Base-by-base conservation (phyloP, 345 rosid species). In the Eucalyptus curtisii region DNA sequence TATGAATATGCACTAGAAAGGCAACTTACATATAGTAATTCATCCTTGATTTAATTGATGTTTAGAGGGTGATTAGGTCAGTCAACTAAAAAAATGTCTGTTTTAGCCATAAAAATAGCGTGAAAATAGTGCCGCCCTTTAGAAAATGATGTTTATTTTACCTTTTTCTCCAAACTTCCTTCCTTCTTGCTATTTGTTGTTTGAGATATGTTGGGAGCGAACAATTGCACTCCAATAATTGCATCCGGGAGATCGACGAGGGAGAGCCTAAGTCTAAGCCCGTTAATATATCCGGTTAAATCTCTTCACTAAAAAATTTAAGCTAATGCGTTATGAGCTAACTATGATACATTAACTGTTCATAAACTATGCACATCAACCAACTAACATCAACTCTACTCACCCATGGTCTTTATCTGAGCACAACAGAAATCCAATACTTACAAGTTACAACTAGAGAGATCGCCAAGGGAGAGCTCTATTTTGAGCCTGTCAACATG, bases 211-310 rank as follows among this genome's bases (percentile, higher is more conserved):
- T 66, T 31, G 40, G 33, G 79, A 7, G 61, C 5, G 1, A 55
- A 55, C 61, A 55, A 55, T 14, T 22, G 30, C 13, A 24, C 0
- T 55, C 13, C 13, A 0, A 55, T 55, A 24, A 55, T 25, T 24
- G 24, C 30, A 55, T 0, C 0, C 0, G 0, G 30, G 61, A 55
- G 61, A 55, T 55, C 0, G 3, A 9, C 2, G 1, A 4, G 12
- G 27, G 61, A 55, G 13, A 55, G 30, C 6, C 3, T 9, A 55
- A 55, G 13, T 55, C 0, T 22, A 0, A 55, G 2, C 30, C 0
- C 1, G 1, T 4, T 1, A 24, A 55, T 24, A 55, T 55, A 24
- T 24, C 1, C 0, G 0, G 13, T 24, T 55, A 55, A 25, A 55
- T 0, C 0, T 24, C 0, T 55, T 55, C 1, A 55, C 1, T 55